phyloP scores from a whole-genome alignment of 1,284 basidiomycete genomes.

The Trametes polyzona region DNA sequence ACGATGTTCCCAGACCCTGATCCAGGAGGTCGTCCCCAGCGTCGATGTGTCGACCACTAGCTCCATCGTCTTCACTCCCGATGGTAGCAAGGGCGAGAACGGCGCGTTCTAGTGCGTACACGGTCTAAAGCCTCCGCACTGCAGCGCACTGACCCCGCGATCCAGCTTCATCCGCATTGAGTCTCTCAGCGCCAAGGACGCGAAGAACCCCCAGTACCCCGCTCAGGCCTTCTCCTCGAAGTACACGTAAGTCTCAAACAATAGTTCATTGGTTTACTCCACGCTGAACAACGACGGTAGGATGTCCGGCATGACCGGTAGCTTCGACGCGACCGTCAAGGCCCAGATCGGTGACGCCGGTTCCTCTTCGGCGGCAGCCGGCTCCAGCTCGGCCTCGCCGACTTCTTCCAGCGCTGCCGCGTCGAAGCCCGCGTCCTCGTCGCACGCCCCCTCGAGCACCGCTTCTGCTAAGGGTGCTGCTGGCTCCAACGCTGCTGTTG shows the following conservation, averaged over 20 bases:
- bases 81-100: conserved; percentile 65
- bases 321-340: conserved; percentile 56
- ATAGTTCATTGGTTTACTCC: not conserved
- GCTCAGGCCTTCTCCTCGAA: conserved; percentile 82
- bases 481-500: conserved; percentile 30
- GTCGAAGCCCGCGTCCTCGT: conserved; percentile 16
- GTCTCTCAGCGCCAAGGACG: conserved; percentile 57
- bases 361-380: conserved; percentile 16
- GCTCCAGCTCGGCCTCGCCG: conserved; percentile 20
- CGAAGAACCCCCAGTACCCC: conserved; percentile 53
- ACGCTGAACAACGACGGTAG: conserved; percentile 38
- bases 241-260: conserved; percentile 56
- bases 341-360: conserved; percentile 53
- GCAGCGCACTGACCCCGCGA: not conserved
- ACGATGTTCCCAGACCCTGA: conserved; percentile 49
- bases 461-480: conserved; percentile 30
- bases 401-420: conserved; percentile 24
- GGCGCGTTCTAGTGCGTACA: conserved; percentile 58
- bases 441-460: conserved; percentile 24
- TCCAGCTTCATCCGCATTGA: conserved; percentile 76
- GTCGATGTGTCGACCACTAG: conserved; percentile 64
- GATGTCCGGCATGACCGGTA: conserved; percentile 64
- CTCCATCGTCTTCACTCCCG: conserved; percentile 61
- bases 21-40: conserved; percentile 62
- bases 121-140: not conserved